Percentiles rank a stretch among this genome's conserved stretches.
Evolutionary conservation across 2,329 filamentous ascomycete species (phyloP).

Genomic region (Colletotrichum scovillei): DNA sequence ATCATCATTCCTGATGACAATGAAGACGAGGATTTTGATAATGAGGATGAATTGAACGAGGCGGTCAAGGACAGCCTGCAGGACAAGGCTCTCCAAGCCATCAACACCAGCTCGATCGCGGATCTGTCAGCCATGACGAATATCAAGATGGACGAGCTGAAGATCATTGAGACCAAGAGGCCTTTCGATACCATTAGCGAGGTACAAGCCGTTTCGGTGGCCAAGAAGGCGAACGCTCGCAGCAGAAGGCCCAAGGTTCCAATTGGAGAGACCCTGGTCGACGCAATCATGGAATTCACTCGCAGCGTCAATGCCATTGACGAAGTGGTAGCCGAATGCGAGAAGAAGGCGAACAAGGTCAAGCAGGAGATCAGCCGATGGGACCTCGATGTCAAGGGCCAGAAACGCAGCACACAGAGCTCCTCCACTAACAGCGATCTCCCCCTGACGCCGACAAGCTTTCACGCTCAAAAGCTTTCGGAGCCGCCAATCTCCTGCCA

Average conservation of each 20-base stretch:
- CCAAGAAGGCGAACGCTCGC: conserved; percentile 58
- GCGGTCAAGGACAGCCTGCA: conserved; percentile 44
- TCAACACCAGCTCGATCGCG: conserved; percentile 81
- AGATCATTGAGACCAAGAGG: conserved; percentile 76
- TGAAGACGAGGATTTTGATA: conserved; percentile 53
- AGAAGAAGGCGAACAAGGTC: conserved; percentile 72
- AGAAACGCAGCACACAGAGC: conserved; percentile 45
- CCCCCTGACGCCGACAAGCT: conserved; percentile 56
- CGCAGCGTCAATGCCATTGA: conserved; percentile 86
- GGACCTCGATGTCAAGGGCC: conserved; percentile 61
- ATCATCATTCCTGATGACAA: conserved; percentile 50
- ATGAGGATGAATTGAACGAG: conserved; percentile 37
- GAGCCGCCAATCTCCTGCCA: conserved; percentile 67
- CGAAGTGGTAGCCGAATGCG: conserved; percentile 80
- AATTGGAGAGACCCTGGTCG: conserved; percentile 64
- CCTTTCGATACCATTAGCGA: conserved; percentile 77
- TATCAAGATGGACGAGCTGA: conserved; percentile 75
- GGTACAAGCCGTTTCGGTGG: conserved; percentile 72
- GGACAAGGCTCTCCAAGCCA: conserved; percentile 75
- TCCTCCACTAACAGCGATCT: conserved; percentile 46
- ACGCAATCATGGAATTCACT: conserved; percentile 76
- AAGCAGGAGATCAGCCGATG: conserved; percentile 59
- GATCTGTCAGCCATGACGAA: conserved; percentile 87
- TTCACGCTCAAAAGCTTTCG: conserved; percentile 46
- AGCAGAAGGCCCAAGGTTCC: conserved; percentile 54